A percentile compares a stretch with the other conserved stretches of the same genome.
Evolutionary conservation across 176 grass and related monocot species (phyloP).

Genomic region (Calamus simplicifolius): DNA sequence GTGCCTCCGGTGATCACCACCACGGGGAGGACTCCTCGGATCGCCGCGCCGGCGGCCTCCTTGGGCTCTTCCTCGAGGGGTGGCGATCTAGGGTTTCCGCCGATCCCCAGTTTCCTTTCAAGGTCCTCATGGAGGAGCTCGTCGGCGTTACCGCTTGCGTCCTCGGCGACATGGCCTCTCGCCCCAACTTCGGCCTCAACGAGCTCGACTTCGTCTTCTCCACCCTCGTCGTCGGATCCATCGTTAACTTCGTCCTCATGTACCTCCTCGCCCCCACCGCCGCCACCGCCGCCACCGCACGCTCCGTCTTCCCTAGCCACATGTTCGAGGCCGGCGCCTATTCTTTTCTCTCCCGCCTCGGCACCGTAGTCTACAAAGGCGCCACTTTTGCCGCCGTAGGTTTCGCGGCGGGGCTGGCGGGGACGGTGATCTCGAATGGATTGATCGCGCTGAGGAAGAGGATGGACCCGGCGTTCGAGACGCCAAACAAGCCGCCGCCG

Average conservation of each 20-base stretch:
- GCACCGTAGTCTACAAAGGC: constrained; percentile 14
- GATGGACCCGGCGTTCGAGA: constrained; percentile 1
- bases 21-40: background rate
- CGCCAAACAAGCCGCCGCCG: constrained; percentile 11
- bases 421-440: constrained; percentile 11
- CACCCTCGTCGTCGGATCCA: constrained; percentile 12
- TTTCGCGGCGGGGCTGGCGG: constrained; percentile 7
- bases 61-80: constrained; percentile 3
- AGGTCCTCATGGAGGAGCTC: constrained; percentile 18
- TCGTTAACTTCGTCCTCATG: constrained; percentile 15
- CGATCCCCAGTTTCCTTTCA: constrained; percentile 12
- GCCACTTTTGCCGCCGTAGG: constrained; percentile 10
- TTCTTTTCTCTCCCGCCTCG: constrained; percentile 6
- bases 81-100: constrained; percentile 11
- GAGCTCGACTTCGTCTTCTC: constrained; percentile 18
- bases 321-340: constrained; percentile 13
- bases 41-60: background rate
- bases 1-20: background rate
- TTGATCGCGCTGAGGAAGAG: constrained; percentile 8
- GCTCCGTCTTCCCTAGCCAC: constrained; percentile 7
- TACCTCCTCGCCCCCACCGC: constrained; percentile 14
- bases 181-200: constrained; percentile 10
- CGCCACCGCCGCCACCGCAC: background rate
- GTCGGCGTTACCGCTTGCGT: constrained; percentile 14
- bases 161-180: constrained; percentile 15